Conservation (phyloP, 2,329 filamentous ascomycete genomes). For the Cylindrodendrum hubeiense region DNA sequence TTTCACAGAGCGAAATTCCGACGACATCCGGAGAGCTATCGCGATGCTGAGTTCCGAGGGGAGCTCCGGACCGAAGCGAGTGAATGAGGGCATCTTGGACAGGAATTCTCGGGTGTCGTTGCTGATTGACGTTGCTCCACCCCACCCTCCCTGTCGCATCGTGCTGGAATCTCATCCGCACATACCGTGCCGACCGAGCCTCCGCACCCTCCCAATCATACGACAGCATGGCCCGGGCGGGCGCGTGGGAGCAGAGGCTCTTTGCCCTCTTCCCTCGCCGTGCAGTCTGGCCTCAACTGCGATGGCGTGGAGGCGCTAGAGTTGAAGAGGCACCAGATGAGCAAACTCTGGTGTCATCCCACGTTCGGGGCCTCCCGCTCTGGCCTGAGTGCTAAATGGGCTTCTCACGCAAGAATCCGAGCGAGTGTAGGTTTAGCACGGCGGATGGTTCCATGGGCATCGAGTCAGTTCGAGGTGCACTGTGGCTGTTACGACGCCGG, state of each 20-base stretch:
- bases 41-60: constrained; percentile 5
- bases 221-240: constrained; percentile 15
- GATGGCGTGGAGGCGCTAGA: not conserved
- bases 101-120: not conserved
- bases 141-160: constrained; percentile 10
- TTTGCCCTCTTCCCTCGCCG: not conserved
- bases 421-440: constrained; percentile 6
- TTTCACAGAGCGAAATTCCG: not conserved
- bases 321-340: not conserved
- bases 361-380: constrained; percentile 2
- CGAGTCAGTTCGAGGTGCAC: constrained; percentile 5
- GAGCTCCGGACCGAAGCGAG: not conserved
- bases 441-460: constrained; percentile 9
- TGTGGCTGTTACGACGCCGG: constrained; percentile 6
- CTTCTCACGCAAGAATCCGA: not conserved
- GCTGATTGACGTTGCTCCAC: not conserved
- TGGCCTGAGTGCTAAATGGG: not conserved
- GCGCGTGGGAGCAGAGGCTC: not conserved
- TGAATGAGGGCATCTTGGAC: not conserved
- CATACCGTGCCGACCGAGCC: constrained; percentile 11
- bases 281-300: not conserved
- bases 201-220: constrained; percentile 14
- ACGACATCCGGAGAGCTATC: not conserved
- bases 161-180: constrained; percentile 13
- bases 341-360: not conserved